These are phyloP conservation scores for Candida succiphila DNA, from an alignment of 805 yeast species.

Conservation along the genomic window DNA sequence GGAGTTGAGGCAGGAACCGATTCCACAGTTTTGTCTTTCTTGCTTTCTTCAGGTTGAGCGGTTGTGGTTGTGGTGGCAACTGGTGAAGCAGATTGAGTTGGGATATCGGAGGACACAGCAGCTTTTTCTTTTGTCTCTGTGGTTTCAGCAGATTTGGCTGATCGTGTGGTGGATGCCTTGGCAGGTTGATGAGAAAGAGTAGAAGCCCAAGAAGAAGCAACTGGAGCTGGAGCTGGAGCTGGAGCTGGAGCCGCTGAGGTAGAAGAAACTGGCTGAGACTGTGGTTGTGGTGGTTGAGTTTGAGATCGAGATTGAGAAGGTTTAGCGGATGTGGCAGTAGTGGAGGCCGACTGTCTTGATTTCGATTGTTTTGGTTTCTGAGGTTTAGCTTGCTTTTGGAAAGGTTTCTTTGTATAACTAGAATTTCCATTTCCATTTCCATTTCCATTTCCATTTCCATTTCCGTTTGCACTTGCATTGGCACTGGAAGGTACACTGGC, in stretches of 20 bases:
- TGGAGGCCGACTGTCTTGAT: too few relatives aligned
- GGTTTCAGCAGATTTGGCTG: background rate
- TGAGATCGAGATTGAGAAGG: background rate
- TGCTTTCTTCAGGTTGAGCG: background rate
- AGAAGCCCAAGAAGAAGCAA: constrained; percentile 1
- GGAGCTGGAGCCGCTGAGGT: constrained; percentile 4
- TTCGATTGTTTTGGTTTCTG: too few relatives aligned
- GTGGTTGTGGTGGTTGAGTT: constrained; percentile 4
- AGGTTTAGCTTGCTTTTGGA: too few relatives aligned
- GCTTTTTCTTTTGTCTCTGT: constrained; percentile 2
- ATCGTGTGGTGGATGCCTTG: constrained; percentile 8
- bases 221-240: constrained; percentile 2
- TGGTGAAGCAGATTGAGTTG: too few relatives aligned
- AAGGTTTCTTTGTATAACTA: too few relatives aligned
- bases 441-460: too few relatives aligned
- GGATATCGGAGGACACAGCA: too few relatives aligned
- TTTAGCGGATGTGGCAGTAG: constrained; percentile 1
- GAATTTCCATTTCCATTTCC: too few relatives aligned
- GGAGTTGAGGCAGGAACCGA: constrained; percentile 3
- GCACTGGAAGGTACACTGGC: too few relatives aligned
- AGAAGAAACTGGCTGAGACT: background rate
- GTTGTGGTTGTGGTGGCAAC: too few relatives aligned
- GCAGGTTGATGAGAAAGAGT: constrained; percentile 20
- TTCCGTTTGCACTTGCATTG: too few relatives aligned
- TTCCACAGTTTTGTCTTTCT: background rate